Evolutionary conservation across 495 filamentous ascomycete genomes (phyloP).

Genomic region (Articulospora tetracladia): DNA sequence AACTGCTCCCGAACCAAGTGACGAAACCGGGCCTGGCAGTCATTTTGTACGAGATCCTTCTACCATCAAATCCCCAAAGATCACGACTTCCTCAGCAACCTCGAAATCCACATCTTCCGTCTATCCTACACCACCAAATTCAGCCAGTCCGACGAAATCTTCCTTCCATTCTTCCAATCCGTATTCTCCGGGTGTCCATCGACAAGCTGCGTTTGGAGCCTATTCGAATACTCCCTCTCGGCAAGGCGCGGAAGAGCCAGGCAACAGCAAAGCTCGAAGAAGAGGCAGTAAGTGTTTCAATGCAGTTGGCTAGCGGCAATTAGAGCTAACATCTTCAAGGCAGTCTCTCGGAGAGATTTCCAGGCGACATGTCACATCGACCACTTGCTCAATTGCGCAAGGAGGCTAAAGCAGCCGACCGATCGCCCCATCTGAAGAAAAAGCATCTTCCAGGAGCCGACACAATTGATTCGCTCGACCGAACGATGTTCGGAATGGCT

Average conservation of each 20-base stretch:
- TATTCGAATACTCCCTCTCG: conserved; percentile 13
- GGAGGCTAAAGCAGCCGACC: conserved; percentile 56
- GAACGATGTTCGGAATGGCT: conserved; percentile 40
- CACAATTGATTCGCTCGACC: conserved; percentile 76
- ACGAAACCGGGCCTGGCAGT: conserved; percentile 47
- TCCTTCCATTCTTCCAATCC: conserved; percentile 28
- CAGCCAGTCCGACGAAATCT: conserved; percentile 29
- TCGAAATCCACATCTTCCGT: conserved; percentile 9
- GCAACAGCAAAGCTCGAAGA: conserved; percentile 14
- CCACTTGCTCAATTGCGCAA: conserved; percentile 59
- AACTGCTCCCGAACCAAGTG: conserved; percentile 46
- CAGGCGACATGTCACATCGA: conserved; percentile 56
- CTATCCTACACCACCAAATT: conserved; percentile 32
- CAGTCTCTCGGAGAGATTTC: conserved; percentile 47
- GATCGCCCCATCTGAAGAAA: conserved; percentile 57
- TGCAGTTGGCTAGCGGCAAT: background rate
- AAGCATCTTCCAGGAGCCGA: conserved; percentile 68
- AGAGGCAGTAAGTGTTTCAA: conserved; percentile 29
- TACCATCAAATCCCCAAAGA: conserved; percentile 9
- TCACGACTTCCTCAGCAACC: background rate
- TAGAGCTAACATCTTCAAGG: background rate
- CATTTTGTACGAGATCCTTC: conserved; percentile 33
- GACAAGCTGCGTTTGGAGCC: conserved; percentile 17
- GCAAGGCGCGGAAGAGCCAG: conserved; percentile 9
- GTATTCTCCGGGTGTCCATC: conserved; percentile 15